phyloP scores from a whole-genome alignment of 345 rosid species.

The Lumnitzera littorea region DNA sequence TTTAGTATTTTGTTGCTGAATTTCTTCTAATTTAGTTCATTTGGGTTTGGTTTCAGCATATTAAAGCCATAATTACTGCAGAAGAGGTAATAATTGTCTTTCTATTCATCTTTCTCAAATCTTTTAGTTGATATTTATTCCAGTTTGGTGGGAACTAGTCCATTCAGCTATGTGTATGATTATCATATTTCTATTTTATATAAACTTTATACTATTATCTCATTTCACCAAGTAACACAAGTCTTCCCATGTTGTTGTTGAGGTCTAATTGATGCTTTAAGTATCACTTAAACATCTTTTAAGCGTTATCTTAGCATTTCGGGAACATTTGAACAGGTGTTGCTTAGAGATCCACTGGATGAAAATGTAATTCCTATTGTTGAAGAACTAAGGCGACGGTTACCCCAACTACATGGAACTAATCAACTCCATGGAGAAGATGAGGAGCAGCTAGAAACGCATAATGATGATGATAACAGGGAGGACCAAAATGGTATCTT shows the following conservation, averaged over 20 bases:
- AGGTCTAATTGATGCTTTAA: background rate
- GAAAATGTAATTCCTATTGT: conserved; percentile 40
- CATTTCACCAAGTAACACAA: background rate
- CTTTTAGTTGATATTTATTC: too few species aligned
- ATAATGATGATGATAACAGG: conserved; percentile 20
- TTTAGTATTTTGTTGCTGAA: background rate
- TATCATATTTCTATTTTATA: background rate
- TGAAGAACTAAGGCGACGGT: conserved; percentile 39
- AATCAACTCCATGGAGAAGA: conserved; percentile 33
- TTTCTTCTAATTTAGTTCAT: conserved; percentile 12
- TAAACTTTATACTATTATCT: background rate
- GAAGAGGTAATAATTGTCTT: conserved; percentile 32
- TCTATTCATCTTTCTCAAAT: too few species aligned
- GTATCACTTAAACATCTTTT: too few species aligned
- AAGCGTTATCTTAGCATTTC: background rate
- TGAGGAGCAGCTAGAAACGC: conserved; percentile 23
- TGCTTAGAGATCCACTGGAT: conserved; percentile 48
- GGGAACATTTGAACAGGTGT: conserved; percentile 18
- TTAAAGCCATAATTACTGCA: conserved; percentile 50
- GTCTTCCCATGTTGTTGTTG: background rate
- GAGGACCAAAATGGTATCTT: conserved; percentile 17
- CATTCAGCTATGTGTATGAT: background rate
- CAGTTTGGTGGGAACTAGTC: too few species aligned
- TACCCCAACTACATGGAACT: conserved; percentile 18
- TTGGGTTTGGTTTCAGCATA: conserved; percentile 26